Evolutionary conservation across 352 stramenopile species (phyloP).

Genomic region (Phytophthora pseudosyringae): DNA sequence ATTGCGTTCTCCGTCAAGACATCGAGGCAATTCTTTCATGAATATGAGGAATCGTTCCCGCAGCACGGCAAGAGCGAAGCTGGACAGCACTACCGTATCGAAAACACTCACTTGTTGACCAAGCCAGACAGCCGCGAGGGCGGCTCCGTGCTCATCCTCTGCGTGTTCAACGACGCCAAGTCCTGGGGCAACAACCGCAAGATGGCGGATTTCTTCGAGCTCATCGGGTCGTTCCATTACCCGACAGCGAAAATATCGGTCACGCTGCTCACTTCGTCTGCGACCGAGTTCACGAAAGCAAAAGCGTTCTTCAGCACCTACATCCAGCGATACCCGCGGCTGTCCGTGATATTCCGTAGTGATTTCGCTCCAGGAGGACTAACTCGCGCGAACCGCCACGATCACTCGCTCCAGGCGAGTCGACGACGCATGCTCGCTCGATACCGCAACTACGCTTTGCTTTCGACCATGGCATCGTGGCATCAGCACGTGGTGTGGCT

Average conservation of each 20-base stretch:
- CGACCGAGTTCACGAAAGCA: constrained; percentile 35
- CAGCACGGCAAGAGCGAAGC: constrained; percentile 31
- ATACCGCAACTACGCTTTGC: constrained; percentile 53
- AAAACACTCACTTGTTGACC: constrained; percentile 18
- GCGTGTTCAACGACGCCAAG: constrained; percentile 35
- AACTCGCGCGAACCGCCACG: constrained; percentile 38
- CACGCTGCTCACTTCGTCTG: constrained; percentile 42
- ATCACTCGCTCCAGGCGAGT: constrained; percentile 28
- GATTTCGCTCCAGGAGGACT: constrained; percentile 36
- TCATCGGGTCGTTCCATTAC: constrained; percentile 39
- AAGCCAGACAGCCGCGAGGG: constrained; percentile 3
- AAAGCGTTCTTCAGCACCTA: constrained; percentile 20
- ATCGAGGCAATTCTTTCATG: neutral
- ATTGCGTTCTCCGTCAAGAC: constrained; percentile 16
- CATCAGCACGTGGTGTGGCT: constrained; percentile 58
- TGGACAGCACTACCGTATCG: constrained; percentile 23
- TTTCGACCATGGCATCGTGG: constrained; percentile 44
- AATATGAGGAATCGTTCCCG: constrained; percentile 25
- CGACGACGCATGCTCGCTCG: constrained; percentile 52
- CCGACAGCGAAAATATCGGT: constrained; percentile 39
- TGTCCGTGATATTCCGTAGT: constrained; percentile 47
- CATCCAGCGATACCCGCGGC: constrained; percentile 29
- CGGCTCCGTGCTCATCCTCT: constrained; percentile 36
- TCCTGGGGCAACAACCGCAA: constrained; percentile 43
- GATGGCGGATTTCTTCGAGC: constrained; percentile 36